Evolutionary conservation across 192 early-diverging fungal species (phyloP).

Genomic region (Gigaspora rosea): DNA sequence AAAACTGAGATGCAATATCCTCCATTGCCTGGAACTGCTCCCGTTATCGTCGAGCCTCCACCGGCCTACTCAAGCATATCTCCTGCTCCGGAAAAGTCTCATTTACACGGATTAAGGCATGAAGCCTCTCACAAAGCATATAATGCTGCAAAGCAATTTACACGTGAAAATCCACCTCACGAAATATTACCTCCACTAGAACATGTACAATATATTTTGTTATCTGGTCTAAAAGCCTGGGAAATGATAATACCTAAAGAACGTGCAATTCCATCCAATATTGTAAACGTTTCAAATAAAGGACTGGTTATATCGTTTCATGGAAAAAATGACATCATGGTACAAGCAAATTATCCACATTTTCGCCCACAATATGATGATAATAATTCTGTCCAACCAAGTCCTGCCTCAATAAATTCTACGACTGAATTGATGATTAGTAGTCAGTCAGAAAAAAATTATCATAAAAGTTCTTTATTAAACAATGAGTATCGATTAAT

Average conservation of each 20-base stretch:
- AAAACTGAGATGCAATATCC: not conserved
- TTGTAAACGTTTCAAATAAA: not conserved
- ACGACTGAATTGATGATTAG: not conserved
- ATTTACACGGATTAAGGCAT: not conserved
- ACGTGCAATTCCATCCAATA: not conserved
- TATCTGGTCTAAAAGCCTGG: constrained; percentile 1
- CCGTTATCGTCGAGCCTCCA: not conserved
- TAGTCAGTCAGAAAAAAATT: not conserved
- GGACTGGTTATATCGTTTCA: not conserved
- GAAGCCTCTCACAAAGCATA: not conserved
- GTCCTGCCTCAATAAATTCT: not conserved
- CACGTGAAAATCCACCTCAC: constrained; percentile 2
- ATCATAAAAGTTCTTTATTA: not conserved
- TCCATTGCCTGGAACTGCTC: not conserved
- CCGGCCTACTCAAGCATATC: not conserved
- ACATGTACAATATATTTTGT: not conserved
- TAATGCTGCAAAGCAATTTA: constrained; percentile 13
- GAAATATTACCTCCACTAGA: constrained; percentile 7
- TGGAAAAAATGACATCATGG: not conserved
- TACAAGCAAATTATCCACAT: constrained; percentile 28
- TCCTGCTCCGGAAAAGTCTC: not conserved
- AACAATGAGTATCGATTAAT: not conserved
- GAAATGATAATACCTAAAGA: not conserved
- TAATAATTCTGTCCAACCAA: not conserved
- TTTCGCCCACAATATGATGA: not conserved